Evolutionary conservation across 768 basidiomycete species (phyloP).

Genomic region (Sistotremastrum suecicum): DNA sequence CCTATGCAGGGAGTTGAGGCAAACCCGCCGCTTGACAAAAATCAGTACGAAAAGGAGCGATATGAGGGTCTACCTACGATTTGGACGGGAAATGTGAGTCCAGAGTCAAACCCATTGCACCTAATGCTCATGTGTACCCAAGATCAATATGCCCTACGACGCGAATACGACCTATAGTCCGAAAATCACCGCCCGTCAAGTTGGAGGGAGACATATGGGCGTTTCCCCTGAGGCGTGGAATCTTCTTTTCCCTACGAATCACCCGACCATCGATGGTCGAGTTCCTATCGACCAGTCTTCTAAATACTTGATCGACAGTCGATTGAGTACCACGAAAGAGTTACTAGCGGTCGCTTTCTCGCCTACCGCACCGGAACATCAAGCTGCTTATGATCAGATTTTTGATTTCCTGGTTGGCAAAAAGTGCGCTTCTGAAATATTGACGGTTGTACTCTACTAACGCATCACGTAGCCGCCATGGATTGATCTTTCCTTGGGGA

Average conservation of each 20-base stretch:
- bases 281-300: constrained; percentile 64
- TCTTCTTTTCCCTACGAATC: constrained; percentile 56
- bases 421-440: constrained; percentile 35
- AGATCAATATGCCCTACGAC: constrained; percentile 76
- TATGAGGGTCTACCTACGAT: constrained; percentile 45
- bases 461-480: constrained; percentile 50
- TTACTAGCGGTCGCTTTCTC: constrained; percentile 65
- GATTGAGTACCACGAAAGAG: constrained; percentile 66
- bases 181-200: constrained; percentile 51
- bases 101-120: neutral
- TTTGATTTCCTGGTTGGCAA: constrained; percentile 58
- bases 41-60: constrained; percentile 27
- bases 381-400: constrained; percentile 43
- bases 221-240: constrained; percentile 53
- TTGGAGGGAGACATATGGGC: constrained; percentile 57
- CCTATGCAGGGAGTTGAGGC: constrained; percentile 16
- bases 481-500: constrained; percentile 80
- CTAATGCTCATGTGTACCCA: neutral
- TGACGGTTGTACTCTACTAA: constrained; percentile 2
- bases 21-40: neutral
- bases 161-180: constrained; percentile 50
- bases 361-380: constrained; percentile 30
- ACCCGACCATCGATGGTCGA: constrained; percentile 70
- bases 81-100: constrained; percentile 62
- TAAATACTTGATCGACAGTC: constrained; percentile 66